phyloP scores from a whole-genome alignment of 352 stramenopile species.

The Lagenidium sp. region DNA sequence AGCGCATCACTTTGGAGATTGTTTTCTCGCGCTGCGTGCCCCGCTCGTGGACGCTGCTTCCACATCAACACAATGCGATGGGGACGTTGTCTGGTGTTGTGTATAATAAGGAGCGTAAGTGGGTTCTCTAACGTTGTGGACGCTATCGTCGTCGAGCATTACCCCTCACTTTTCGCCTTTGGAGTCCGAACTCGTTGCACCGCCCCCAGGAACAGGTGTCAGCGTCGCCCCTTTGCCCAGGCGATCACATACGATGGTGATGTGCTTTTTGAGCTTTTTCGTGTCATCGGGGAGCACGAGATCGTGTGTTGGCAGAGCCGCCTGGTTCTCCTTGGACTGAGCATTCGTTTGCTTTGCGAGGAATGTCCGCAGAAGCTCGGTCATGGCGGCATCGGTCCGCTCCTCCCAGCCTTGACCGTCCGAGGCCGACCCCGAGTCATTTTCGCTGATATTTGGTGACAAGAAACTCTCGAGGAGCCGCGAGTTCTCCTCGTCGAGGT shows the following conservation, averaged over 20 bases:
- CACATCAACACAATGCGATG: background rate
- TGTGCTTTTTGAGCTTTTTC: constrained; percentile 87
- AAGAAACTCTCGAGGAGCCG: constrained; percentile 54
- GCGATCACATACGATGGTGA: constrained; percentile 85
- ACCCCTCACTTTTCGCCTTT: background rate
- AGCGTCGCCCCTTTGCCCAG: constrained; percentile 73
- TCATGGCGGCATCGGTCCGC: constrained; percentile 73
- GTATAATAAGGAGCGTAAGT: too few relatives aligned
- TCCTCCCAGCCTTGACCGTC: constrained; percentile 85
- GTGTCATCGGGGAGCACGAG: constrained; percentile 70
- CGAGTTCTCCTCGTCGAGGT: constrained; percentile 55
- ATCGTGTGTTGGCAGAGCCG: constrained; percentile 19
- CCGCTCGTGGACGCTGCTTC: too few relatives aligned
- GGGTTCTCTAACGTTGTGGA: background rate
- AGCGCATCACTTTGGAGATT: too few relatives aligned
- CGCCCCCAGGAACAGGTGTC: background rate
- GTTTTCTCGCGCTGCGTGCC: too few relatives aligned
- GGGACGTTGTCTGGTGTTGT: background rate
- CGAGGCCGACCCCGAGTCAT: constrained; percentile 19
- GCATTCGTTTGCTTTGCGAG: constrained; percentile 45
- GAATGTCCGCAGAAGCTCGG: constrained; percentile 72
- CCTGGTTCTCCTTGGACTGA: constrained; percentile 10
- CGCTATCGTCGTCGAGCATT: background rate
- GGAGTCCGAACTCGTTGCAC: background rate
- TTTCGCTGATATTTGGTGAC: constrained; percentile 50